Evolutionary conservation across 805 yeast species (phyloP), one percentile per base, ranked within the genome.

Genomic region (Saturnispora quitensis): DNA sequence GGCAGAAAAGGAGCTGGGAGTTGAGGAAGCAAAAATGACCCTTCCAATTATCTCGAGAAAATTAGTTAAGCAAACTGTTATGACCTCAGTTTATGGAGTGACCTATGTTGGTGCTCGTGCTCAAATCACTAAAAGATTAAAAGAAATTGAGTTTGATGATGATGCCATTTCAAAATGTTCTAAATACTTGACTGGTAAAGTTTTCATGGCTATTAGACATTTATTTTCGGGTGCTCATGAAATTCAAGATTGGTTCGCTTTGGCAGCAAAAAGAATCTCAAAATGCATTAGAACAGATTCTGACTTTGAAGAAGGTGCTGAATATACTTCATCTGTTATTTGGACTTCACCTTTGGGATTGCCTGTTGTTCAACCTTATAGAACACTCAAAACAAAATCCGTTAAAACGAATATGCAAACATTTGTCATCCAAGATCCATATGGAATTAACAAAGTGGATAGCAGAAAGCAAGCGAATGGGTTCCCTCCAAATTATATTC

Each of bases 31-130:
- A 1, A 45, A 62, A n/a, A 65, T 70, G 34, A 68, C 86, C 40
- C 72, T 76, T 52, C 86, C 82, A 48, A 76, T 81, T 54, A 78
- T 91, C 52, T 77, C 83, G 18, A 78, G 99, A 60, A 91, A 91
- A 64, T 84, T 93, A 45, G 96, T 93, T 36, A 91, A 91, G 64
- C 99, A 91, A 66, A 89, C 99, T 0, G 98, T 91, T 25, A 91
- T 91, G 99, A 91, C 99, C 0, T 90, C 89, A 62, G 99, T 91
- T 36, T 91, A 91, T 64, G 99, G 99, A 61, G 99, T 91, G 12
- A 91, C 99, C 0, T 89, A 78, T 63, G 78, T 88, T 55, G 99
- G 99, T 17, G 99, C 98, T 0, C 80, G 88, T 17, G 84, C 82
- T 3, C 99, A 91, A 69, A 89, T 91, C 61, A 78, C 81, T 52